Conservation (phyloP, 371 early-diverging fungal genomes). For the Lichtheimia hyalospora region DNA sequence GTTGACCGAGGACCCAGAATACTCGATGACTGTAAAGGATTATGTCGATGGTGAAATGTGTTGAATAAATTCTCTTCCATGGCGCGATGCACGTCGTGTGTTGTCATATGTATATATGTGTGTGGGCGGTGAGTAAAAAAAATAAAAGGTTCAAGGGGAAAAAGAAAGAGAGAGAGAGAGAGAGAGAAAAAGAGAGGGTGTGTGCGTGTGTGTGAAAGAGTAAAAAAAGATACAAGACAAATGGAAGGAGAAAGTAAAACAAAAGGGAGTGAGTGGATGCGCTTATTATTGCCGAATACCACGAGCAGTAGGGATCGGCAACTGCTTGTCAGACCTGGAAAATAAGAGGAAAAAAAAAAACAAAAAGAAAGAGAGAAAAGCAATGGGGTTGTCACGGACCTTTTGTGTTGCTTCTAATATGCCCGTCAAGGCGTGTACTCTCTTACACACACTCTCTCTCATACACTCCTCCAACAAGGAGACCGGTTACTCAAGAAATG, state of each 20-base stretch:
- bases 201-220: slow-evolving; percentile 7
- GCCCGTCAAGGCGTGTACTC: too few species aligned
- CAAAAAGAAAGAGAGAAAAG: not conserved
- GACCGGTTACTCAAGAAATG: too few species aligned
- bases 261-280: slow-evolving; percentile 14
- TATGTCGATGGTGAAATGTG: slow-evolving; percentile 32
- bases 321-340: too few species aligned
- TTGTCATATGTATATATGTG: slow-evolving; percentile 13
- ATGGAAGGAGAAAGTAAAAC: slow-evolving; percentile 11
- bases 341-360: not conserved
- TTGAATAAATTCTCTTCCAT: slow-evolving; percentile 39
- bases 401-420: too few species aligned
- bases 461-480: too few species aligned
- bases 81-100: slow-evolving; percentile 34
- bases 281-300: slow-evolving; percentile 1
- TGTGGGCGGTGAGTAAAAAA: slow-evolving; percentile 1
- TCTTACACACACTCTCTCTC: too few species aligned
- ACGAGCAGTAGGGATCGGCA: too few species aligned
- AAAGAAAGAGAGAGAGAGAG: slow-evolving; percentile 14
- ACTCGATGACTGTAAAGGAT: slow-evolving; percentile 10
- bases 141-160: slow-evolving; percentile 20
- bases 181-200: not conserved
- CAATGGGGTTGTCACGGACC: too few species aligned
- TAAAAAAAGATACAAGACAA: slow-evolving; percentile 14
- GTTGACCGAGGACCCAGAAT: slow-evolving; percentile 8